Conservation (phyloP, 352 stramenopile genomes). For the Bremia lactucae region DNA sequence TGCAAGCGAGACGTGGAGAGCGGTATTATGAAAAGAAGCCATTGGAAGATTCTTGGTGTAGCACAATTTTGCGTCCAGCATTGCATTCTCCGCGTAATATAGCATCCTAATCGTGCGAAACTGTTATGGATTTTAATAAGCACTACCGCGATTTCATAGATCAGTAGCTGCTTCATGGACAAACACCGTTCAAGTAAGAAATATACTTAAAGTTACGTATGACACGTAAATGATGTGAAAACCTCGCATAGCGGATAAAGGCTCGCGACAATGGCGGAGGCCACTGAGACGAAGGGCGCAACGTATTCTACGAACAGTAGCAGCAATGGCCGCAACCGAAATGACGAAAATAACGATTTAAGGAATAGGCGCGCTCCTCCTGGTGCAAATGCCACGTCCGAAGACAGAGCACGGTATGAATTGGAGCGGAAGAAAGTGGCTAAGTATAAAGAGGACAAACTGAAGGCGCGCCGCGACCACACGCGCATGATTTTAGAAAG, state of each 20-base stretch:
- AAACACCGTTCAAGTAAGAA: constrained; percentile 7
- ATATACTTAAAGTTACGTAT: neutral
- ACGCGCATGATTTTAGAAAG: constrained; percentile 83
- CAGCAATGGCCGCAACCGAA: constrained; percentile 16
- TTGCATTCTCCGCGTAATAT: constrained; percentile 36
- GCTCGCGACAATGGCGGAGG: constrained; percentile 13
- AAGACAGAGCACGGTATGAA: constrained; percentile 72
- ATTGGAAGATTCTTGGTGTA: constrained; percentile 51
- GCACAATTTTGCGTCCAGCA: constrained; percentile 39
- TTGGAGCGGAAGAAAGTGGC: constrained; percentile 80
- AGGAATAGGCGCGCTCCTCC: constrained; percentile 35
- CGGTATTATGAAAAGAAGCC: constrained; percentile 40
- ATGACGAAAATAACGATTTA: constrained; percentile 23
- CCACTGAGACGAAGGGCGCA: constrained; percentile 11
- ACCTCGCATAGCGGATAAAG: constrained; percentile 1
- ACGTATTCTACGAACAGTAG: constrained; percentile 1
- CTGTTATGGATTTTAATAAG: constrained; percentile 49
- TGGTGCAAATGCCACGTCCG: constrained; percentile 39
- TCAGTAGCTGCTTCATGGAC: constrained; percentile 34
- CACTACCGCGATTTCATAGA: constrained; percentile 35
- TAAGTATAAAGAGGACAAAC: constrained; percentile 86
- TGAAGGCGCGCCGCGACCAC: constrained; percentile 76
- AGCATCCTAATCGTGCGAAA: constrained; percentile 55
- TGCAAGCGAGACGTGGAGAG: constrained; percentile 33
- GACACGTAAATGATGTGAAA: constrained; percentile 3